Base-by-base conservation (phyloP, 2,329 filamentous ascomycete species). In the Cordyceps tenuipes region DNA sequence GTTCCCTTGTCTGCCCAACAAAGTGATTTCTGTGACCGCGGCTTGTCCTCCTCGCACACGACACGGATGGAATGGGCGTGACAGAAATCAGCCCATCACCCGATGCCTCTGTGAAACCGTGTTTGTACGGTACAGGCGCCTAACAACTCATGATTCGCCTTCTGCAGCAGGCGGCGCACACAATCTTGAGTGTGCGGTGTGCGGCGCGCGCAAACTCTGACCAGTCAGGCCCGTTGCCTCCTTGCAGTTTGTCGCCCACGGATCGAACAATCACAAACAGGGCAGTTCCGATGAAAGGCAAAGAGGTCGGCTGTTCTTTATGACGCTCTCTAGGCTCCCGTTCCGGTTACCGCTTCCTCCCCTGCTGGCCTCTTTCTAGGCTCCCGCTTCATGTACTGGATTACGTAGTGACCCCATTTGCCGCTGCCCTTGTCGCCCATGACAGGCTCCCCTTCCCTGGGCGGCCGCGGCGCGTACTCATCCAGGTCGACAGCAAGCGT, bases 351-450 rank as follows among this genome's bases (percentile, higher is more conserved):
- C 43, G 10, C 17, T 12, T 21, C n/a, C 15, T 31, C 15, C 31
- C 47, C 21, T 21, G 8, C 2, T 46, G 10, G 23, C 13, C 26
- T 39, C 26, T 34, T 46, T 10, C 51, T 46, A 9, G 51, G 43
- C 46, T 43, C 50, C 5, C 58, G 19, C 50, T 57, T 57, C 56
- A 63, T 59, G 15, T 63, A 63, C 50, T 52, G 17, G 34, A 63
- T 62, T 7, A 63, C 36, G 52, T 62, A 63, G 21, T 51, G 36
- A 19, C 62, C 62, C 62, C 59, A 63, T 53, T 46, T 62, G 10
- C 56, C 62, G 39, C 39, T 60, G 8, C 59, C 59, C 52, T 50
- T 57, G 3, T 60, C 55, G 21, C 59, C 59, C 59, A 63, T 63
- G 39, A 63, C 56, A 2, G 34, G 55, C 59, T 63, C 62, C 8